These are phyloP conservation scores for Tephrocybe sp. DNA, from an alignment of 768 basidiomycete species.

Conservation along the genomic window DNA sequence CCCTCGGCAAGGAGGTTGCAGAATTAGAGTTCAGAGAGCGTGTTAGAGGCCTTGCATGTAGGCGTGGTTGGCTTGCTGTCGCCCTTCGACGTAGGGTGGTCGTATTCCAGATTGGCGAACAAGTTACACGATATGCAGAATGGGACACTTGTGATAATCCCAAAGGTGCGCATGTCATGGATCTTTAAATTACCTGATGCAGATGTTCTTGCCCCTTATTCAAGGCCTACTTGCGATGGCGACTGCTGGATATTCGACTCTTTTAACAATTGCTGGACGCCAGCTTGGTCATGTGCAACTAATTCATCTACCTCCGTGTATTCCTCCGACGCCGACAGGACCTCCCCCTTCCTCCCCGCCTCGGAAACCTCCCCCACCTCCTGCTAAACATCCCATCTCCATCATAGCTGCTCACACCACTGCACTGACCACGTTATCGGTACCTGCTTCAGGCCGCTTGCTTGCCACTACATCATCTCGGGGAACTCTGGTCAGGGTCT, in stretches of 20 bases:
- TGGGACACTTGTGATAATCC: slow-evolving; percentile 91
- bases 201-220: slow-evolving; percentile 2
- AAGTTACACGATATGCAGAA: slow-evolving; percentile 64
- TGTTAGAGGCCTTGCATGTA: slow-evolving; percentile 76
- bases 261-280: slow-evolving; percentile 83
- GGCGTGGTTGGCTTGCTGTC: slow-evolving; percentile 84
- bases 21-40: slow-evolving; percentile 88
- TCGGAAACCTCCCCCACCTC: slow-evolving; percentile 55
- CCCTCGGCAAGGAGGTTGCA: slow-evolving; percentile 71
- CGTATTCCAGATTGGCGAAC: slow-evolving; percentile 68
- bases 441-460: slow-evolving; percentile 74
- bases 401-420: slow-evolving; percentile 86
- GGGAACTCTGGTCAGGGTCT: slow-evolving; percentile 86
- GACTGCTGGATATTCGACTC: slow-evolving; percentile 71
- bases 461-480: slow-evolving; percentile 82
- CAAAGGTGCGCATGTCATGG: slow-evolving; percentile 46
- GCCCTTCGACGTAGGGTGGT: slow-evolving; percentile 78
- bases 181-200: not conserved
- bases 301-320: slow-evolving; percentile 81
- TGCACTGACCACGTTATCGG: slow-evolving; percentile 74
- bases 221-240: slow-evolving; percentile 79
- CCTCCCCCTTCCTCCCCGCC: slow-evolving; percentile 55
- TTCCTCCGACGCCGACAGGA: slow-evolving; percentile 53
- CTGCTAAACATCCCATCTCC: slow-evolving; percentile 66
- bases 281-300: slow-evolving; percentile 89